Percentiles rank a stretch among this genome's conserved stretches.
phyloP scores from a whole-genome alignment of 75 land plant genomes.

The Picea glauca region DNA sequence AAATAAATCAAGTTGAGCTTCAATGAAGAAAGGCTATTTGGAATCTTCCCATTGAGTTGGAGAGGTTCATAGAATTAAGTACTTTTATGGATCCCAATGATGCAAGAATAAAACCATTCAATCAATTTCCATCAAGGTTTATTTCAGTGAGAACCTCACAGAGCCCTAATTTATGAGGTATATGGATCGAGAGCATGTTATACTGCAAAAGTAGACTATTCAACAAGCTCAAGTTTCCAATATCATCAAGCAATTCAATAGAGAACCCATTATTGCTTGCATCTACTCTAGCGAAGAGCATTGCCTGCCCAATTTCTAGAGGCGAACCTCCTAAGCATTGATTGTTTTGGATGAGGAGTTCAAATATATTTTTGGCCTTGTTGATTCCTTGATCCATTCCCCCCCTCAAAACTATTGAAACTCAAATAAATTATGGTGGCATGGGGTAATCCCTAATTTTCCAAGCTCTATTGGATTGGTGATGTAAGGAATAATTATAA shows the following conservation, averaged over 20 bases:
- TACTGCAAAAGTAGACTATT: slow-evolving; percentile 24
- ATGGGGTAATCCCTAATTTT: slow-evolving; percentile 29
- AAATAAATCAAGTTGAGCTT: slow-evolving; percentile 50
- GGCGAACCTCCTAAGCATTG: no score
- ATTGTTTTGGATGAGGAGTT: not conserved
- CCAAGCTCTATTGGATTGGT: not conserved
- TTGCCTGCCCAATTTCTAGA: no score
- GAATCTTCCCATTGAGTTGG: slow-evolving; percentile 44
- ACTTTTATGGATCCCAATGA: not conserved
- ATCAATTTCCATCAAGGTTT: slow-evolving; percentile 25
- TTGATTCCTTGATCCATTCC: slow-evolving; percentile 26
- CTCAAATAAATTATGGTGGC: slow-evolving; percentile 19
- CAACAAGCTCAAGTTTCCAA: no score
- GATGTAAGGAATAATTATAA: slow-evolving; percentile 16
- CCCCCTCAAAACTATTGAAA: slow-evolving; percentile 22
- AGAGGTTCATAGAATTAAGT: slow-evolving; percentile 44
- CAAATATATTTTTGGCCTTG: slow-evolving; percentile 29
- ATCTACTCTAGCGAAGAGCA: no score
- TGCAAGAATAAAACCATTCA: slow-evolving; percentile 34
- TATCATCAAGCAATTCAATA: no score
- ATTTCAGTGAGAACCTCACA: slow-evolving; percentile 26
- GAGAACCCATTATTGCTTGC: no score
- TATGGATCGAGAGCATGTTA: slow-evolving; percentile 36
- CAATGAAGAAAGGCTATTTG: slow-evolving; percentile 23
- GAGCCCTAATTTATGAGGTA: slow-evolving; percentile 33